These are phyloP conservation scores for Brassica napus DNA, from an alignment of 345 rosid genomes.

Conservation along the genomic window DNA sequence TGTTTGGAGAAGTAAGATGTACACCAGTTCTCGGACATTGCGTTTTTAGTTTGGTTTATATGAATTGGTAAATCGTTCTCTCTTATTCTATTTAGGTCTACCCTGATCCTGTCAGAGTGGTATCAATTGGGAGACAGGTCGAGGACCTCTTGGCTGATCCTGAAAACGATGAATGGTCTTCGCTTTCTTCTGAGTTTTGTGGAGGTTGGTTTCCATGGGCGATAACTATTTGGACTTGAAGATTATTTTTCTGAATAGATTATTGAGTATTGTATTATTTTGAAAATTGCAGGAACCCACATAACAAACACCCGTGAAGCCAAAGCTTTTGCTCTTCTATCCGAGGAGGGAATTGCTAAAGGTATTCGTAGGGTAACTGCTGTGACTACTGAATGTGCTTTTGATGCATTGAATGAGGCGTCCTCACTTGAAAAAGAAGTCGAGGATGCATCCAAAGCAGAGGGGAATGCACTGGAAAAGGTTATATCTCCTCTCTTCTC, in stretches of 20 bases:
- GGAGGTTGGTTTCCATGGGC: constrained; percentile 64
- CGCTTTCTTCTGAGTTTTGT: constrained; percentile 78
- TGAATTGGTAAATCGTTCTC: not conserved
- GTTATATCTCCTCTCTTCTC: constrained; percentile 33
- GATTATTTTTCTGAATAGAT: constrained; percentile 20
- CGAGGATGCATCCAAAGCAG: constrained; percentile 58
- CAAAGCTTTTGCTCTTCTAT: constrained; percentile 85
- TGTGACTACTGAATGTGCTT: constrained; percentile 77
- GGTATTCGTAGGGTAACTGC: constrained; percentile 91
- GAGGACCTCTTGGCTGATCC: constrained; percentile 89
- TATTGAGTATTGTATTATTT: constrained; percentile 29
- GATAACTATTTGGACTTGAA: not conserved
- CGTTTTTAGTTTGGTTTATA: constrained; percentile 16
- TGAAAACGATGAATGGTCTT: constrained; percentile 71
- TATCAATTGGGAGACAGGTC: constrained; percentile 71
- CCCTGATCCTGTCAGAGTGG: constrained; percentile 96
- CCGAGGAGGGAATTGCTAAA: constrained; percentile 96
- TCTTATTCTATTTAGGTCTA: constrained; percentile 55
- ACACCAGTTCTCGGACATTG: constrained; percentile 21
- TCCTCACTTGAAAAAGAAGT: constrained; percentile 66
- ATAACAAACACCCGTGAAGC: constrained; percentile 90
- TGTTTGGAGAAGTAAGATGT: constrained; percentile 88
- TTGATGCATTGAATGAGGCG: constrained; percentile 68
- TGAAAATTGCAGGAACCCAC: constrained; percentile 66
- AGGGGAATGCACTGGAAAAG: constrained; percentile 83